These are phyloP conservation scores for Polyporus arcularius DNA, from an alignment of 768 basidiomycete genomes.

Conservation along the genomic window DNA sequence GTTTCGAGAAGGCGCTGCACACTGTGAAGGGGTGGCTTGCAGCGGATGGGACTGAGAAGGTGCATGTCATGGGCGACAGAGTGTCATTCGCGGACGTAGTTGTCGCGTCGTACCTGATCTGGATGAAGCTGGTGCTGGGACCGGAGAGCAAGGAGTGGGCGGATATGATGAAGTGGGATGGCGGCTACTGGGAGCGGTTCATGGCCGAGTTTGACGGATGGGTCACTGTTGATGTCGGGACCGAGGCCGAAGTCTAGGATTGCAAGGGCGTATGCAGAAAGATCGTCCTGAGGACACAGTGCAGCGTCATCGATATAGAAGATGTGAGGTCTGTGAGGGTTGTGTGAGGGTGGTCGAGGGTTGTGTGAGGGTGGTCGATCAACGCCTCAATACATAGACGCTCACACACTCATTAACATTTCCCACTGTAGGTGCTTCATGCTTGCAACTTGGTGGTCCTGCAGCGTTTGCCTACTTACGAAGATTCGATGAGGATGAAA, in stretches of 20 bases:
- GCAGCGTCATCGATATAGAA: no score
- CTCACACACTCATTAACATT: no score
- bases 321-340: no score
- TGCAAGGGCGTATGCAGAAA: background rate
- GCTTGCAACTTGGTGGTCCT: no score
- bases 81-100: constrained; percentile 38
- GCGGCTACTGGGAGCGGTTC: constrained; percentile 40
- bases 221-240: constrained; percentile 11
- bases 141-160: constrained; percentile 34
- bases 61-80: constrained; percentile 35
- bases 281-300: no score
- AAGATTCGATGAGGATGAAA: no score
- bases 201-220: constrained; percentile 35
- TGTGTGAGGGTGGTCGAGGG: no score
- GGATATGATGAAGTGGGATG: constrained; percentile 37
- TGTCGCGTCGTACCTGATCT: constrained; percentile 36
- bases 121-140: constrained; percentile 35
- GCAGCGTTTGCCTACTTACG: no score
- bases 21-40: constrained; percentile 33
- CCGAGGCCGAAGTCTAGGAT: background rate
- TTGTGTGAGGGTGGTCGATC: no score
- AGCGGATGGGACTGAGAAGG: constrained; percentile 26
- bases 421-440: no score
- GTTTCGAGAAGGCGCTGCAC: constrained; percentile 27
- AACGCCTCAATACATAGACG: no score